phyloP scores from a whole-genome alignment of 768 basidiomycete species.

The Suillus subluteus region DNA sequence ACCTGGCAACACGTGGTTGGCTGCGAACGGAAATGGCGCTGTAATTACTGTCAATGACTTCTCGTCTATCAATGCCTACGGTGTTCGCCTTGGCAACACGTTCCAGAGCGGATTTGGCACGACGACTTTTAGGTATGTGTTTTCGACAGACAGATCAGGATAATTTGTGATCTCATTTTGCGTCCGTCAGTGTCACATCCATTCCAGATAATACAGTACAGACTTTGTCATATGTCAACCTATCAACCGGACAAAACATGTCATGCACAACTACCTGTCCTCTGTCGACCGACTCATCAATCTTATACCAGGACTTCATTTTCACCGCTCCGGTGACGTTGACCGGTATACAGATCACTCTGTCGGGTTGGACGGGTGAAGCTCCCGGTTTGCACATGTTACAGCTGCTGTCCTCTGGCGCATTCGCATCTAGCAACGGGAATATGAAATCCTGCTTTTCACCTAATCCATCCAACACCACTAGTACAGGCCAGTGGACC shows the following conservation, averaged over 20 bases:
- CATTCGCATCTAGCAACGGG: conserved; percentile 71
- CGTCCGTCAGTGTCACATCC: conserved; percentile 68
- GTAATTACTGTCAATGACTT: conserved; percentile 81
- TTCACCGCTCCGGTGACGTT: conserved; percentile 67
- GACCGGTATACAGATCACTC: conserved; percentile 87
- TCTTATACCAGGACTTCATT: conserved; percentile 93
- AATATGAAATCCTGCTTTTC: conserved; percentile 79
- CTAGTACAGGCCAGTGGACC: conserved; percentile 72
- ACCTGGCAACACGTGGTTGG: conserved; percentile 84
- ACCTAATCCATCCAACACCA: conserved; percentile 69
- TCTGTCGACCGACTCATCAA: conserved; percentile 70
- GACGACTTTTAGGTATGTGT: conserved; percentile 79
- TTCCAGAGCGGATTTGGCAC: conserved; percentile 82
- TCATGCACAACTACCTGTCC: conserved; percentile 85
- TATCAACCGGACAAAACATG: conserved; percentile 68
- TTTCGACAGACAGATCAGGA: conserved; percentile 5
- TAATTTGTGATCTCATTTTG: conserved; percentile 18
- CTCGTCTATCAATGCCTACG: conserved; percentile 71
- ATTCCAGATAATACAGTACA: conserved; percentile 89
- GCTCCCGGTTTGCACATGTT: conserved; percentile 86
- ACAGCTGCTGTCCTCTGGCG: conserved; percentile 92
- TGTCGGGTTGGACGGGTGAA: conserved; percentile 74
- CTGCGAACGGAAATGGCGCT: conserved; percentile 67
- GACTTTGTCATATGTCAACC: conserved; percentile 77
- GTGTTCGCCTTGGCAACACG: conserved; percentile 91